Base-by-base conservation (phyloP, 2,329 filamentous ascomycete genomes). In the Harringtonia aguacate region DNA sequence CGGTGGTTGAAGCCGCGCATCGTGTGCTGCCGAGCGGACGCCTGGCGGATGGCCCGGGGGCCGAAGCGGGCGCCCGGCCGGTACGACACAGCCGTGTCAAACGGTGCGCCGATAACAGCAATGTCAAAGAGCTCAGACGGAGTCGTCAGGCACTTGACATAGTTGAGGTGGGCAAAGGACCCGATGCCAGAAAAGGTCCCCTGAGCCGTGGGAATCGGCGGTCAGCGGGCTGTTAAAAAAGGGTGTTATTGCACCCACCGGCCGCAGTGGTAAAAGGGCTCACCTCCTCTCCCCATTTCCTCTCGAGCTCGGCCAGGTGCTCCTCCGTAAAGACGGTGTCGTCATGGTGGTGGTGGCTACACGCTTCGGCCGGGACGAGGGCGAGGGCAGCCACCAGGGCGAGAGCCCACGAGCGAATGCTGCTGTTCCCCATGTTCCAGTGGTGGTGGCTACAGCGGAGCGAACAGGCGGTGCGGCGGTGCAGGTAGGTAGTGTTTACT, bases 1-100 rank as follows among this genome's bases (percentile, higher is more conserved):
- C 87, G 79, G 3, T 84, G 77, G 63, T 95, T 95, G 73, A 84
- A 88, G 57, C 83, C 84, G 35, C 86, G 77, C 60, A 84, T 86
- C 3, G 79, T 74, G 14, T 83, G 86, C 64, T 95, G 88, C 18
- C 88, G 79, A 8, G 81, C 73, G 28, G 86, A 90, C 34, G 86
- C 88, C 33, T 85, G 81, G 45, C 89, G 82, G 56, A 95, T 95
- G 35, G 86, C 86, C 36, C 86, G 79, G 29, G 89, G 89, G 0
- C 89, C 89, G 58, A 95, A 95, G 9, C 89, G 78, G 15, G 84
- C 84, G 33, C 82, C 79, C 36, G 81, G 79, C 45, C 82, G 70
- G 61, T 84, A 86, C 52, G 70, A 78, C 34, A 84, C 79, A 13
- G 81, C 79, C 1, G 81, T 86, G 58, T 87, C 83, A 55, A 87